These are phyloP conservation scores for Aspergillus carbonarius DNA, from an alignment of 2,329 filamentous ascomycete species.

Conservation along the genomic window DNA sequence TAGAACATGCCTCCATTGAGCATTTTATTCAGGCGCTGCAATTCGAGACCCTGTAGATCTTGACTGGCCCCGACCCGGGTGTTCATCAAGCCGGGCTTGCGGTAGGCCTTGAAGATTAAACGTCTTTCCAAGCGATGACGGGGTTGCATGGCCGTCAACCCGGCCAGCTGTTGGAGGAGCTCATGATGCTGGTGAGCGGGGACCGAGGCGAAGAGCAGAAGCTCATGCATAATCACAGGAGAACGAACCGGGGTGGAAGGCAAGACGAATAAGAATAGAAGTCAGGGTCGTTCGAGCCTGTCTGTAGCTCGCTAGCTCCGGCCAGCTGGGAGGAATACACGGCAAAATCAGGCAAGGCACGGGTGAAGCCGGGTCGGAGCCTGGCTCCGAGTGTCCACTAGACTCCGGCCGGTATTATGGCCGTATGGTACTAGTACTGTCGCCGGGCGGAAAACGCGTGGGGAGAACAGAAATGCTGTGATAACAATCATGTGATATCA, in stretches of 20 bases:
- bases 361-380: slow-evolving; percentile 17
- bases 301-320: background rate
- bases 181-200: slow-evolving; percentile 58
- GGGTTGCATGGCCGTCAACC: slow-evolving; percentile 62
- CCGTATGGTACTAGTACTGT: slow-evolving; percentile 1
- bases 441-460: background rate
- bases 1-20: slow-evolving; percentile 55
- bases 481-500: slow-evolving; percentile 1
- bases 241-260: background rate
- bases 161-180: slow-evolving; percentile 61
- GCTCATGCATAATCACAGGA: slow-evolving; percentile 56
- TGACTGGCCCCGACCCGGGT: slow-evolving; percentile 45
- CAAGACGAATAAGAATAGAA: slow-evolving; percentile 7
- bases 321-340: background rate
- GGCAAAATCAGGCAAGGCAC: background rate
- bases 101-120: slow-evolving; percentile 58
- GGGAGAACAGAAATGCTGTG: background rate
- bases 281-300: background rate
- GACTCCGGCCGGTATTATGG: background rate
- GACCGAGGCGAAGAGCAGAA: slow-evolving; percentile 61
- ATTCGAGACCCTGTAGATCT: slow-evolving; percentile 44
- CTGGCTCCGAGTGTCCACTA: slow-evolving; percentile 6
- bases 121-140: slow-evolving; percentile 54
- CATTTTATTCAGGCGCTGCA: slow-evolving; percentile 48
- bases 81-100: slow-evolving; percentile 45